These are phyloP conservation scores for Colletotrichum acutatum DNA, from an alignment of 2,329 filamentous ascomycete species.

Conservation along the genomic window DNA sequence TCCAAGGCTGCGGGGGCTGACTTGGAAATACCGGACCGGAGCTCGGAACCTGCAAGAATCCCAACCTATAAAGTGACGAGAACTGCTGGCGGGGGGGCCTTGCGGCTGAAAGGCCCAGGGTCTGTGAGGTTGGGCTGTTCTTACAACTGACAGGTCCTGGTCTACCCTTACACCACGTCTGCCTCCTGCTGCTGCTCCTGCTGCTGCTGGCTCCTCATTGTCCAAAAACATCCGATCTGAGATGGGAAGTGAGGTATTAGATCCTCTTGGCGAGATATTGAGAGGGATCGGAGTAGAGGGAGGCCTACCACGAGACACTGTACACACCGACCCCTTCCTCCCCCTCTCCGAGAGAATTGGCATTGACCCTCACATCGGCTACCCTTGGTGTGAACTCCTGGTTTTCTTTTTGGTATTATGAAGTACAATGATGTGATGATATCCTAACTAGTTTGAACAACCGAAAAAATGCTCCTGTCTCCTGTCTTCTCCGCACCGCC, in stretches of 20 bases:
- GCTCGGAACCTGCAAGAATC: neutral
- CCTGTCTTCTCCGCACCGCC: neutral
- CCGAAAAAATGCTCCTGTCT: neutral
- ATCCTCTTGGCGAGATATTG: neutral
- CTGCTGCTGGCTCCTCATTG: slow-evolving; percentile 2
- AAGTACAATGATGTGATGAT: slow-evolving; percentile 5
- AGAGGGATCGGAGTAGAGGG: neutral
- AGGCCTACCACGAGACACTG: neutral
- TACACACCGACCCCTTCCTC: too few relatives aligned
- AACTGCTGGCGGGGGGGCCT: neutral
- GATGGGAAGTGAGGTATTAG: neutral
- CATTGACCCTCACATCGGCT: neutral
- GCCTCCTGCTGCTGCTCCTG: neutral
- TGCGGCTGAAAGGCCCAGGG: neutral
- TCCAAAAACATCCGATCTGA: slow-evolving; percentile 3
- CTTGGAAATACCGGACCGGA: neutral
- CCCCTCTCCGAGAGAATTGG: neutral
- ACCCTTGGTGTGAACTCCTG: too few relatives aligned
- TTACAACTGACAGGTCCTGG: too few relatives aligned
- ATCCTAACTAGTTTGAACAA: neutral
- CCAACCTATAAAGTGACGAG: neutral
- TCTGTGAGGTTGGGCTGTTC: too few relatives aligned
- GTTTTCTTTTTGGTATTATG: slow-evolving; percentile 9
- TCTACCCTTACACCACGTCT: too few relatives aligned
- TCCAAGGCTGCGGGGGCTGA: slow-evolving; percentile 7